Base-by-base conservation (phyloP, 108 stramenopile genomes). In the Cyclotella choctawhatcheeana region DNA sequence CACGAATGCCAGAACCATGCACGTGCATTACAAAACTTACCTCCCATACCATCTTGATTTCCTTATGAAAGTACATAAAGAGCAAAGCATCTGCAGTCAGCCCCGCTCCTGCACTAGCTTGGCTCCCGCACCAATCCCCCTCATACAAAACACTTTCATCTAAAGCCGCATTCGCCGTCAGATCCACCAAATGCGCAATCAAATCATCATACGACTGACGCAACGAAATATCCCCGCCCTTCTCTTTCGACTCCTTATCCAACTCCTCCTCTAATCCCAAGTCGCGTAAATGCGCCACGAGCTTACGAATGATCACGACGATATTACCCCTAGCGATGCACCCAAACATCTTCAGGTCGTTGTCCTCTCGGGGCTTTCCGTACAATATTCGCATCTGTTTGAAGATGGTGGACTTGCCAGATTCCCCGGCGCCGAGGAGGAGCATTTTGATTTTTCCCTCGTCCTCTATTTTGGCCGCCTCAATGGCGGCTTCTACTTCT, bases 381-480 rank as follows among this genome's bases (percentile, higher is more conserved):
- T 91, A 82, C 1, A 94, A 67, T 43, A 94, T 84, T 44, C 93
- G 77, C 89, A 91, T 93, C 68, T 98, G 97, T 81, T 98, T 99
- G 56, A 98, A 95, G 32, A 98, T 96, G 0, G 98, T 99, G 24
- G 92, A 93, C 75, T 99, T 99, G 31, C 98, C 98, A 48, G 96
- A 97, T 74, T 99, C 97, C 20, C 97, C 98, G 12, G 98, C 97
- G 8, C 98, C 98, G 17, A 99, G 79, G 44, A 99, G 73, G 18
- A 99, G 80, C 56, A 99, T 86, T 84, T 99, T 99, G 62, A 98
- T 88, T 58, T 94, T 94, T 7, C 65, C 65, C 30, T 74, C 73
- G 16, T 79, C 77, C 26, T 73, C 77, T 43, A 22, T 12, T 30
- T 60, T 30, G 18, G 60, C 72, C 18, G 31, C 29, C 48, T 71